Evolutionary conservation across 768 basidiomycete species (phyloP).

Genomic region (Panellus pusillus): DNA sequence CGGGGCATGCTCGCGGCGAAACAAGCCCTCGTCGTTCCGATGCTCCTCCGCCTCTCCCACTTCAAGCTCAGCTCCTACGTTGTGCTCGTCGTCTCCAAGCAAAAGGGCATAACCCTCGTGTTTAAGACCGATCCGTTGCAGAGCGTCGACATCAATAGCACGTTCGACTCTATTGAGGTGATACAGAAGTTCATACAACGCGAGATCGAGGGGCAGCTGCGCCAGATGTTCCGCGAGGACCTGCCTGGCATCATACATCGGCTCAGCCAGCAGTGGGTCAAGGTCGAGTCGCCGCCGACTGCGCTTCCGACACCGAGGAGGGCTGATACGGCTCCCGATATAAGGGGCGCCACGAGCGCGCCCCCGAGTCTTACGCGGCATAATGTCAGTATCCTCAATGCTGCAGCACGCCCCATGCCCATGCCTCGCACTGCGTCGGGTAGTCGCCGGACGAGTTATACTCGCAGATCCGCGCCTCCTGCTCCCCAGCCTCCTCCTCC

Average conservation of each 20-base stretch:
- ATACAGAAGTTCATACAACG: constrained; percentile 97
- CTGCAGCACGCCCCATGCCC: background rate
- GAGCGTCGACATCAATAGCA: constrained; percentile 95
- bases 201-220: constrained; percentile 94
- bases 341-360: constrained; percentile 5
- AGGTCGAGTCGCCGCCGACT: constrained; percentile 57
- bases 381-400: constrained; percentile 19
- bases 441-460: constrained; percentile 13
- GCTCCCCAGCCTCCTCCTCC: constrained; percentile 27
- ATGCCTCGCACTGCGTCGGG: constrained; percentile 17
- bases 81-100: constrained; percentile 94
- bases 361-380: constrained; percentile 22
- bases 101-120: constrained; percentile 97
- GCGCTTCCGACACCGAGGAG: constrained; percentile 5
- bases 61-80: constrained; percentile 94
- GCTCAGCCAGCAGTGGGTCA: constrained; percentile 94
- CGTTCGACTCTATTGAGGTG: constrained; percentile 96
- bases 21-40: constrained; percentile 94
- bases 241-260: constrained; percentile 95
- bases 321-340: constrained; percentile 2
- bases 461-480: constrained; percentile 29
- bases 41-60: constrained; percentile 95
- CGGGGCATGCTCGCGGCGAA: constrained; percentile 91
- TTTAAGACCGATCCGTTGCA: constrained; percentile 99
- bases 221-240: constrained; percentile 98